phyloP scores from a whole-genome alignment of 148 eudicot genomes.

The Rhododendron simsii region DNA sequence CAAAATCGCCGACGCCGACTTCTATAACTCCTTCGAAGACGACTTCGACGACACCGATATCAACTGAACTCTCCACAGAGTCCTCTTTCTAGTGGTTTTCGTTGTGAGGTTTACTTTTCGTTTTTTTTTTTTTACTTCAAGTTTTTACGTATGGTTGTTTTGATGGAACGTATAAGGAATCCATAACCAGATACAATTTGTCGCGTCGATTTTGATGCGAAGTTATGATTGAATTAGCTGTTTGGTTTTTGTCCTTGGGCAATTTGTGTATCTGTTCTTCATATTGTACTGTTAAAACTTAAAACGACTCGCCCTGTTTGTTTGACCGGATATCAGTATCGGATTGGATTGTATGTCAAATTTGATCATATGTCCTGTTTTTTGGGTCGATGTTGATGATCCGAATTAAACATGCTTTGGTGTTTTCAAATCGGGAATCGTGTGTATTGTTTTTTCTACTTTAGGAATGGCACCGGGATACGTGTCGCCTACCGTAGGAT shows the following conservation, averaged over 20 bases:
- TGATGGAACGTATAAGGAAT: neutral
- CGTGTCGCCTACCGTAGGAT: no score
- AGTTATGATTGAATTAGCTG: neutral
- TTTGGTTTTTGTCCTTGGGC: neutral
- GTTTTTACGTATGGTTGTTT: neutral
- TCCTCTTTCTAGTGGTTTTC: neutral
- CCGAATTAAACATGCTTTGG: neutral
- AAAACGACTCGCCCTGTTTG: neutral
- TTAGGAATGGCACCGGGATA: no score
- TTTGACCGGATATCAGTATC: neutral
- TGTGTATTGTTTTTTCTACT: no score
- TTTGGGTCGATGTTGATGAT: neutral
- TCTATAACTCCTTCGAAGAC: conserved; percentile 72
- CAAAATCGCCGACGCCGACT: conserved; percentile 61
- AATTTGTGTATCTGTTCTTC: neutral
- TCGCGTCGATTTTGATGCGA: neutral
- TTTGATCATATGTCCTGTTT: neutral
- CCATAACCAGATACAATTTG: neutral
- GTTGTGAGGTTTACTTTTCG: neutral
- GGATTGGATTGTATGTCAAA: neutral
- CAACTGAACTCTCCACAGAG: conserved; percentile 27
- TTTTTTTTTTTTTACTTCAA: neutral
- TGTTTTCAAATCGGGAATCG: neutral
- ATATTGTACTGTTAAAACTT: neutral
- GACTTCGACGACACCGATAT: conserved; percentile 78